Evolutionary conservation across 164 flowering plant species (phyloP).

Genomic region (Cinnamomum chago): DNA sequence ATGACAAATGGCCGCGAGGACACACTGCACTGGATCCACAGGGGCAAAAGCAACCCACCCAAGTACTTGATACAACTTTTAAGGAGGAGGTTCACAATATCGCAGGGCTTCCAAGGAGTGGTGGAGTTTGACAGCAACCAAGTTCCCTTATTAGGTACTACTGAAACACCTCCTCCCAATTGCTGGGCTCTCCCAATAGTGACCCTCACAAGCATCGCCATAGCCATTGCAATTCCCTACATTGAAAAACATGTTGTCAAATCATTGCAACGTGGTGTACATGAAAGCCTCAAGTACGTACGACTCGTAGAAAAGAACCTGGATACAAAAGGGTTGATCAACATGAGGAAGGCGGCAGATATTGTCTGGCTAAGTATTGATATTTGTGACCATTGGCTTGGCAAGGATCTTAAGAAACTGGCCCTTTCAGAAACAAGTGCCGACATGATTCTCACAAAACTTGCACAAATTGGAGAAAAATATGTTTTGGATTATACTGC

Average conservation of each 20-base stretch:
- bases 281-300: slow-evolving; percentile 43
- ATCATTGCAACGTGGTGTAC: slow-evolving; percentile 24
- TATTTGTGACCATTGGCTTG: background rate
- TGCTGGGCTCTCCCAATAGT: slow-evolving; percentile 68
- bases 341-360: slow-evolving; percentile 25
- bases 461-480: background rate
- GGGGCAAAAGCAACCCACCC: slow-evolving; percentile 38
- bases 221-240: slow-evolving; percentile 37
- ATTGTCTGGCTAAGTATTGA: background rate
- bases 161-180: slow-evolving; percentile 39
- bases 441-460: background rate
- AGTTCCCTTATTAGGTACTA: slow-evolving; percentile 23
- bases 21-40: slow-evolving; percentile 28
- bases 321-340: slow-evolving; percentile 17
- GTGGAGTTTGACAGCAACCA: slow-evolving; percentile 39
- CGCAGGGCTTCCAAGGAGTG: slow-evolving; percentile 37
- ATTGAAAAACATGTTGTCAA: slow-evolving; percentile 14
- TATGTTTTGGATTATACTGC: background rate
- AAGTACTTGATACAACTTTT: slow-evolving; percentile 39
- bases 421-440: background rate
- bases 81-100: slow-evolving; percentile 8
- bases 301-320: slow-evolving; percentile 29
- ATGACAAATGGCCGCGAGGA: slow-evolving; percentile 29
- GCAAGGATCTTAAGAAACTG: background rate
- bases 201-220: slow-evolving; percentile 53